phyloP scores from a whole-genome alignment of 169 alveolate species.

The Plasmodium knowlesi region DNA sequence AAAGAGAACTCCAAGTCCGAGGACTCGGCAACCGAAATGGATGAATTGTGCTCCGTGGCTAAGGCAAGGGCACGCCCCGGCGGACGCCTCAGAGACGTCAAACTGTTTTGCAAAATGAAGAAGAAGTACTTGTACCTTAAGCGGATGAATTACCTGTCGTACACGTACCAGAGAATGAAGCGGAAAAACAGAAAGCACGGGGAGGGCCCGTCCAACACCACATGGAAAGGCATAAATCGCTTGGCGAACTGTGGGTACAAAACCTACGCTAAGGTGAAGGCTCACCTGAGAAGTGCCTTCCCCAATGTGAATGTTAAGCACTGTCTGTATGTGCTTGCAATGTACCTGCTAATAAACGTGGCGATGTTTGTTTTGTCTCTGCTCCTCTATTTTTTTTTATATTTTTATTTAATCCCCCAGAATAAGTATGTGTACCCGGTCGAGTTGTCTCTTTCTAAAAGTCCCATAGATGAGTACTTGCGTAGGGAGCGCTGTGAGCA shows the following conservation, averaged over 20 bases:
- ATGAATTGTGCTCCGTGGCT: background rate
- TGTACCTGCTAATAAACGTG: conserved; percentile 24
- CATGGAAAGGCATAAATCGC: background rate
- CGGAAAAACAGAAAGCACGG: background rate
- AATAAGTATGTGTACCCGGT: conserved; percentile 36
- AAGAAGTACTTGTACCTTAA: conserved; percentile 5
- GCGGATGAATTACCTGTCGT: background rate
- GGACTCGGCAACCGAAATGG: background rate
- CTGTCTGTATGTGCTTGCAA: conserved; percentile 6
- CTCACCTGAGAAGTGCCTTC: background rate
- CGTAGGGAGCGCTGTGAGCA: background rate
- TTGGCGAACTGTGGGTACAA: background rate
- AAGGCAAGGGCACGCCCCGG: background rate
- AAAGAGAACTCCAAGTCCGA: background rate
- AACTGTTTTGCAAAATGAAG: conserved; percentile 42
- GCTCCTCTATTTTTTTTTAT: conserved; percentile 33
- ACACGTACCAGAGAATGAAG: background rate
- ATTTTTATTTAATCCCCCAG: conserved; percentile 51
- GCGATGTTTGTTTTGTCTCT: conserved; percentile 13
- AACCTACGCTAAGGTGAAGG: background rate
- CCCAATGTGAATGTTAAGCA: conserved; percentile 31
- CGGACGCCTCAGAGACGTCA: background rate
- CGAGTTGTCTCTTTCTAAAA: conserved; percentile 13
- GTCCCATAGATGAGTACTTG: conserved; percentile 56
- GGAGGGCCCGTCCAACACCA: background rate